Conservation (phyloP, 345 rosid species). For the Hibiscus syriacus region DNA sequence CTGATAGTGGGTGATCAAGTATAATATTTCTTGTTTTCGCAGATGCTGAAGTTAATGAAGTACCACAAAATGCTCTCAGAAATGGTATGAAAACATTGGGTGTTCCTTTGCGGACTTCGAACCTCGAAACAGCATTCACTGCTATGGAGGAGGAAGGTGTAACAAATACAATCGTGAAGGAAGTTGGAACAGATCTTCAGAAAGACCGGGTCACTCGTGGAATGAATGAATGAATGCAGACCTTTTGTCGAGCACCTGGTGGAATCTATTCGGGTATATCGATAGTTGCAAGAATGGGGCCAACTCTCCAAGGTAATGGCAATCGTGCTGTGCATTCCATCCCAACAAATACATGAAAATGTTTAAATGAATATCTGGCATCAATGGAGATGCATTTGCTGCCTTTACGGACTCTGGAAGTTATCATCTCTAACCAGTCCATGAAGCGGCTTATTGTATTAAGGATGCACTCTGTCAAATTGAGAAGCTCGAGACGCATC, state of each 20-base stretch:
- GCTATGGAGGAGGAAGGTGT: not conserved
- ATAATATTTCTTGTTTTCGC: not conserved
- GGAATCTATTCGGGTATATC: not conserved
- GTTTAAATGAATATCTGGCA: not conserved
- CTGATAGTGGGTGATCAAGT: not conserved
- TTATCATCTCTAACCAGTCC: not conserved
- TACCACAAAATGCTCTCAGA: not conserved
- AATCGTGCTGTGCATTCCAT: not conserved
- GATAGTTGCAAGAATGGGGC: not conserved
- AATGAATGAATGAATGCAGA: not conserved
- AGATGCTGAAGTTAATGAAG: not conserved
- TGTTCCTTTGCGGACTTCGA: not conserved
- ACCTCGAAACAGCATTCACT: not conserved
- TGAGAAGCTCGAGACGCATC: not conserved
- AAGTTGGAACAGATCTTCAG: not conserved
- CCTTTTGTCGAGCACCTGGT: not conserved
- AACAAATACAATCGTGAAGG: not conserved
- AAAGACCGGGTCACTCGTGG: not conserved
- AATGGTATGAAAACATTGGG: not conserved
- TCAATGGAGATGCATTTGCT: not conserved
- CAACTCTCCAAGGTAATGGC: not conserved
- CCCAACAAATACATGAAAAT: not conserved
- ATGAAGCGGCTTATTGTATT: not conserved
- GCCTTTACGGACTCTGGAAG: not conserved
- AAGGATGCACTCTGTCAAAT: not conserved